Base-by-base conservation (phyloP, 805 yeast genomes). In the Kodamaea nitidulidarum region DNA sequence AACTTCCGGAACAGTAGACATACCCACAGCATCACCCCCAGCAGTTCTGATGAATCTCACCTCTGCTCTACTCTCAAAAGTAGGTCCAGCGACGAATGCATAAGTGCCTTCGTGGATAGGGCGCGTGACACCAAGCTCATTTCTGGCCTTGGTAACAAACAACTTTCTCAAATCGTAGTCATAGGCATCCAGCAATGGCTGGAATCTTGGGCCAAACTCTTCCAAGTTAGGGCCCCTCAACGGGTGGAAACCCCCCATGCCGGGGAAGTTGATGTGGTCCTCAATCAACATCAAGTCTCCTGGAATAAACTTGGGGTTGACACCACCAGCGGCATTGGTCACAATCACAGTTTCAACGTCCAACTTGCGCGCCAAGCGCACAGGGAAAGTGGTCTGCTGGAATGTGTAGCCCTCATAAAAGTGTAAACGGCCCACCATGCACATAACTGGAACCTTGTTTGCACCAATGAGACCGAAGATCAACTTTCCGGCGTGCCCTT, bases 1-100 rank as follows among this genome's bases (percentile, higher is more conserved):
- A 2, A 88, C 95, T 61, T 91, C 98, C 0, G 98, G 97, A 24
- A 91, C 97, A 0, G 98, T 93, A 41, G 95, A 84, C 98, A 91
- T 91, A 3, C 98, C 98, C 2, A 90, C 98, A 0, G 93, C 85
- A 60, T 91, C 98, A 37, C 87, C 96, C 7, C 98, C 98, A 20
- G 84, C 47, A 4, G 65, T 49, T 43, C 79, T 61, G 34, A 91
- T 67, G 71, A 81, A 70, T 41, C 95, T 71, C n/a, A 83, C 84
- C 65, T 91, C 98, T 0, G 97, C 96, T 51, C 96, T 73, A 2
- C 86, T 76, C 65, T 91, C 98, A 61, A 83, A 91, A 1, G 96
- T 86, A 4, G 98, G 98, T 0, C 98, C 98, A 4, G 95, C 76
- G 6, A 82, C 95, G 61, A 76, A 90, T 38, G 75, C 76, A 55